These are phyloP conservation scores for Drechmeria coniospora DNA, from an alignment of 2,329 filamentous ascomycete species.

Conservation along the genomic window DNA sequence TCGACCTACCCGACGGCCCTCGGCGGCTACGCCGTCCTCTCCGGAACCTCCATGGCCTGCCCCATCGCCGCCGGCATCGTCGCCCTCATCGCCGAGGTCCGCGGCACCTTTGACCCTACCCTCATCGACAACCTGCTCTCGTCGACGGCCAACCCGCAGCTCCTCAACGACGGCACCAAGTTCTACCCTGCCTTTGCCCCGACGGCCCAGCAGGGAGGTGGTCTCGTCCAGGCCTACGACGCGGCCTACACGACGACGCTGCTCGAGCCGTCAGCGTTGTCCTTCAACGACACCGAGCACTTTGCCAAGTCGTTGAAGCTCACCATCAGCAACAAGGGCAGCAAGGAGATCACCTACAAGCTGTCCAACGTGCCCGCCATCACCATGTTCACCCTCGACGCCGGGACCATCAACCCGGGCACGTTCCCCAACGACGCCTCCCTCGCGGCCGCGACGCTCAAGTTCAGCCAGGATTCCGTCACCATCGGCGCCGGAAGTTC, in stretches of 20 bases:
- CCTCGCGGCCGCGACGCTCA: slow-evolving; percentile 24
- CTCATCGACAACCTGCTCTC: slow-evolving; percentile 33
- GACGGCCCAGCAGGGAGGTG: slow-evolving; percentile 44
- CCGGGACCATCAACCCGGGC: slow-evolving; percentile 18
- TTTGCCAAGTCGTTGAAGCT: slow-evolving; percentile 34
- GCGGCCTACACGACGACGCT: slow-evolving; percentile 38
- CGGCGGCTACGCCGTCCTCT: slow-evolving; percentile 35
- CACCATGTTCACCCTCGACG: slow-evolving; percentile 34
- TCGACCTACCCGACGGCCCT: slow-evolving; percentile 35
- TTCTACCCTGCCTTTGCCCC: slow-evolving; percentile 30
- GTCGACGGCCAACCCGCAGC: slow-evolving; percentile 30
- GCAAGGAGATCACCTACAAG: slow-evolving; percentile 31
- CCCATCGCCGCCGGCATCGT: slow-evolving; percentile 39
- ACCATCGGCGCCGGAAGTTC: slow-evolving; percentile 25
- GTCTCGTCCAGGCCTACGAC: slow-evolving; percentile 43
- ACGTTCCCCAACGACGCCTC: slow-evolving; percentile 30
- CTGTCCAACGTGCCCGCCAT: slow-evolving; percentile 33
- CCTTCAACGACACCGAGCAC: slow-evolving; percentile 50
- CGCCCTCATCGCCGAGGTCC: slow-evolving; percentile 36
- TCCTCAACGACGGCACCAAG: slow-evolving; percentile 28
- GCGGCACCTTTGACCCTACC: slow-evolving; percentile 33
- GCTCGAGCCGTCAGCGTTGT: slow-evolving; percentile 39
- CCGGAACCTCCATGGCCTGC: slow-evolving; percentile 45
- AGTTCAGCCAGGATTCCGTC: slow-evolving; percentile 26
- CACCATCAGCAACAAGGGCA: slow-evolving; percentile 38